Evolutionary conservation across 2,329 filamentous ascomycete species (phyloP).

Genomic region (Aspergillus versicolor): DNA sequence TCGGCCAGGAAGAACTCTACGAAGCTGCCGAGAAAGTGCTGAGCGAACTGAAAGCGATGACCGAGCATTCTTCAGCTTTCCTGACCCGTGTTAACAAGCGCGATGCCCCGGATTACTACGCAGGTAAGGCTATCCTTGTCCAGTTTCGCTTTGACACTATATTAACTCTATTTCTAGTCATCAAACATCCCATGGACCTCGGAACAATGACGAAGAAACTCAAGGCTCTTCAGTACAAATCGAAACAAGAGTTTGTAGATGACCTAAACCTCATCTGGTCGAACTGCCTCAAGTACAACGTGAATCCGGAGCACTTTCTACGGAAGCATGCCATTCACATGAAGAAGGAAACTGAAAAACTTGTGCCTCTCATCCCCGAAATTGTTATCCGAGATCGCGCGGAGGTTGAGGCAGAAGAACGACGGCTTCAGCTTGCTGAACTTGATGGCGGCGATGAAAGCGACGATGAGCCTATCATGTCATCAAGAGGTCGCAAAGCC

Average conservation of each 20-base stretch:
- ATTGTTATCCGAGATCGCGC: conserved; percentile 86
- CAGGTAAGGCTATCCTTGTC: conserved; percentile 58
- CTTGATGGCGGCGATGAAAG: conserved; percentile 85
- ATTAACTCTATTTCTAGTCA: conserved; percentile 57
- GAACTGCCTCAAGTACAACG: conserved; percentile 95
- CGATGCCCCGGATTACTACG: conserved; percentile 94
- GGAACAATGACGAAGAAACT: conserved; percentile 98
- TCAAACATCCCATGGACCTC: conserved; percentile 97
- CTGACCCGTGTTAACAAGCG: conserved; percentile 92
- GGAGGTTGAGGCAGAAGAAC: conserved; percentile 83
- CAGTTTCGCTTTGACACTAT: not conserved
- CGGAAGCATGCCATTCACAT: conserved; percentile 93
- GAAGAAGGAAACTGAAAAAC: conserved; percentile 95
- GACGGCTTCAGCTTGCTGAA: conserved; percentile 78
- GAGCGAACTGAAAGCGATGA: conserved; percentile 94
- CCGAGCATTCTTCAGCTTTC: conserved; percentile 96
- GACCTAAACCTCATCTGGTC: conserved; percentile 96
- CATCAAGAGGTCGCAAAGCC: conserved; percentile 86
- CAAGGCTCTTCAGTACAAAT: conserved; percentile 74
- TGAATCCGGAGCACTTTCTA: conserved; percentile 80
- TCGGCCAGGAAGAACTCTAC: conserved; percentile 96
- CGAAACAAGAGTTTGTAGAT: conserved; percentile 89
- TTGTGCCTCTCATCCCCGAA: conserved; percentile 92
- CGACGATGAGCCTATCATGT: conserved; percentile 98
- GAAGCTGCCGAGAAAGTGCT: conserved; percentile 96